phyloP scores from a whole-genome alignment of 106 monocot species.

The Agapanthus africanus region DNA sequence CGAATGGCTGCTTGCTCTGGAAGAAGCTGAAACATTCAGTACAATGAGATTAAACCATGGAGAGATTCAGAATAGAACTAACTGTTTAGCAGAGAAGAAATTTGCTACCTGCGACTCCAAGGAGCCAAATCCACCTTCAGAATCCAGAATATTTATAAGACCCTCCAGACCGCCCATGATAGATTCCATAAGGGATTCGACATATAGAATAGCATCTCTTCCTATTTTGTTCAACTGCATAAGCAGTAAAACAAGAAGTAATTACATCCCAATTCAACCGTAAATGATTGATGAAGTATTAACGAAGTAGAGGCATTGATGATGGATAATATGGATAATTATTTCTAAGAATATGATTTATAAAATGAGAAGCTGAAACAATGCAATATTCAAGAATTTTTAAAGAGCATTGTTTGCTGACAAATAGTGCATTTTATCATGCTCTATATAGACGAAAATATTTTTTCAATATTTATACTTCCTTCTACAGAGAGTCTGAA shows the following conservation, averaged over 20 bases:
- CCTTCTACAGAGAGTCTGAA: too few relatives aligned
- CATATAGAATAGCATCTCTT: constrained; percentile 86
- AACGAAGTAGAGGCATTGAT: background rate
- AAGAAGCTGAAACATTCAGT: constrained; percentile 56
- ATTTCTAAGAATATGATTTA: background rate
- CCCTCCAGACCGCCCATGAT: constrained; percentile 99
- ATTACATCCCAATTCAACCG: background rate
- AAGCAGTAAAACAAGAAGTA: background rate
- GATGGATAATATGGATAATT: background rate
- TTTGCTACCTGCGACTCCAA: constrained; percentile 79
- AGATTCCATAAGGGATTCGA: constrained; percentile 92
- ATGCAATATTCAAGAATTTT: too few relatives aligned
- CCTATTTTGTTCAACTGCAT: constrained; percentile 79
- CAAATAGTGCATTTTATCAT: too few relatives aligned
- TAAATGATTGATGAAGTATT: background rate
- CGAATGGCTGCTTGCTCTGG: constrained; percentile 82
- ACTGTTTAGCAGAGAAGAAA: background rate
- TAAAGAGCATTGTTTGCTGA: too few relatives aligned
- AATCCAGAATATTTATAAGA: constrained; percentile 89
- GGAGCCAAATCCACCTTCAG: constrained; percentile 95
- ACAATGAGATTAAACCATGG: constrained; percentile 10
- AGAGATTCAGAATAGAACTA: background rate
- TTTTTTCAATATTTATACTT: too few relatives aligned
- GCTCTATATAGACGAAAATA: too few relatives aligned
- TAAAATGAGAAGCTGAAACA: too few relatives aligned